Percentiles rank a stretch among this genome's conserved stretches.
Evolutionary conservation across 345 rosid species (phyloP).

Genomic region (Microthlaspi erraticum): DNA sequence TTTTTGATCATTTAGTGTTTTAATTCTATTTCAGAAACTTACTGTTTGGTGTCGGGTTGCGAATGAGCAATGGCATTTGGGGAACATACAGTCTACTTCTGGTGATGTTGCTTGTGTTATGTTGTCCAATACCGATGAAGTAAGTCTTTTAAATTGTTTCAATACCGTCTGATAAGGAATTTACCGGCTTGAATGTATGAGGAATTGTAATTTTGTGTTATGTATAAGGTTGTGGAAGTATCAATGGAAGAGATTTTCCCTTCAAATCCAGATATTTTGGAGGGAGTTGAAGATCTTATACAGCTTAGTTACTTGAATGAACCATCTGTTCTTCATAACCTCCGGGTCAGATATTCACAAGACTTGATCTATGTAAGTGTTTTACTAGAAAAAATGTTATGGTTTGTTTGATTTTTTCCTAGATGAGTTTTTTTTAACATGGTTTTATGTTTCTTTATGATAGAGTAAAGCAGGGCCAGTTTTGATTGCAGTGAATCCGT

Average conservation of each 20-base stretch:
- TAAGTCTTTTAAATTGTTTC: conserved; percentile 46
- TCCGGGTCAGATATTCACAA: conserved; percentile 69
- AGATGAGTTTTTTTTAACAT: conserved; percentile 25
- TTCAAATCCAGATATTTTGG: conserved; percentile 89
- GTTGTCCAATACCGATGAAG: conserved; percentile 62
- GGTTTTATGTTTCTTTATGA: conserved; percentile 22
- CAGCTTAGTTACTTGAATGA: conserved; percentile 96
- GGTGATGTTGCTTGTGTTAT: conserved; percentile 61
- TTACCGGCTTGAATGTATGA: background rate
- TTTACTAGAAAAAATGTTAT: conserved; percentile 42
- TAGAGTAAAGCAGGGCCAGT: conserved; percentile 96
- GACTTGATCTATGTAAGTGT: conserved; percentile 84
- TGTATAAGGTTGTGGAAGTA: conserved; percentile 66
- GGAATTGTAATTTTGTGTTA: conserved; percentile 20
- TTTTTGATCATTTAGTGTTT: background rate
- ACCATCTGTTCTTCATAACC: conserved; percentile 88
- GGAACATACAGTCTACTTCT: conserved; percentile 66
- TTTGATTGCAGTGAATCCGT: conserved; percentile 85
- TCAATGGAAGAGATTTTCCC: conserved; percentile 75
- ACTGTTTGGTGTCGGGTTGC: conserved; percentile 71
- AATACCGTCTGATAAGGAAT: conserved; percentile 4
- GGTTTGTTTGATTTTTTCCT: conserved; percentile 15
- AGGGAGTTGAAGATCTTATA: conserved; percentile 86
- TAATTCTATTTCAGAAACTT: conserved; percentile 61
- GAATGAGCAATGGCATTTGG: conserved; percentile 68